These are phyloP conservation scores for Jaenimonas drosophilae DNA, from an alignment of 208 protist genomes.

Conservation along the genomic window DNA sequence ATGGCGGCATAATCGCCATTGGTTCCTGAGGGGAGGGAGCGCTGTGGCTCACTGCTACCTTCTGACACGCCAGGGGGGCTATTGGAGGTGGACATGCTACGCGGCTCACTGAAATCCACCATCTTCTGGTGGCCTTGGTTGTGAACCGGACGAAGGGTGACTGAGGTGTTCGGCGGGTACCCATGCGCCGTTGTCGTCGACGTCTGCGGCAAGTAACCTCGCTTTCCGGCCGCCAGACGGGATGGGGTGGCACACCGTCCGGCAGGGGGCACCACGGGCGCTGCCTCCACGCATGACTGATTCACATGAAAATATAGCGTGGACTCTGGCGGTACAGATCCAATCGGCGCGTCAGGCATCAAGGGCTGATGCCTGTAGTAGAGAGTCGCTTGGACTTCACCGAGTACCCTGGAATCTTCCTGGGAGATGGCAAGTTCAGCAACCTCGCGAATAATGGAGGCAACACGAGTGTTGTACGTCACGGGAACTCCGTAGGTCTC, in stretches of 20 bases:
- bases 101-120: background rate
- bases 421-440: slow-evolving; percentile 25
- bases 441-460: slow-evolving; percentile 30
- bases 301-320: slow-evolving; percentile 54
- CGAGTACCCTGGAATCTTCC: slow-evolving; percentile 9
- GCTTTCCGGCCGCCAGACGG: too few species aligned
- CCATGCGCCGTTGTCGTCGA: too few species aligned
- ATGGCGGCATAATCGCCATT: background rate
- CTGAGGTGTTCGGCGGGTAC: too few species aligned
- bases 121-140: too few species aligned
- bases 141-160: too few species aligned
- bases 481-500: slow-evolving; percentile 22
- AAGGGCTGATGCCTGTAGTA: slow-evolving; percentile 30
- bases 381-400: slow-evolving; percentile 21
- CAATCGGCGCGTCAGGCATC: slow-evolving; percentile 18
- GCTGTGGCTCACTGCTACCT: background rate
- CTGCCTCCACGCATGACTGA: too few species aligned
- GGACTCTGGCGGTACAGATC: slow-evolving; percentile 13
- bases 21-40: background rate
- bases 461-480: slow-evolving; percentile 17
- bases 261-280: too few species aligned
- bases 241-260: too few species aligned
- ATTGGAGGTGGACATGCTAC: background rate
- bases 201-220: too few species aligned
- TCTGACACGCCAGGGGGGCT: background rate